These are phyloP conservation scores for Yarrowia phangngaensis DNA, from an alignment of 805 yeast species.

Conservation along the genomic window DNA sequence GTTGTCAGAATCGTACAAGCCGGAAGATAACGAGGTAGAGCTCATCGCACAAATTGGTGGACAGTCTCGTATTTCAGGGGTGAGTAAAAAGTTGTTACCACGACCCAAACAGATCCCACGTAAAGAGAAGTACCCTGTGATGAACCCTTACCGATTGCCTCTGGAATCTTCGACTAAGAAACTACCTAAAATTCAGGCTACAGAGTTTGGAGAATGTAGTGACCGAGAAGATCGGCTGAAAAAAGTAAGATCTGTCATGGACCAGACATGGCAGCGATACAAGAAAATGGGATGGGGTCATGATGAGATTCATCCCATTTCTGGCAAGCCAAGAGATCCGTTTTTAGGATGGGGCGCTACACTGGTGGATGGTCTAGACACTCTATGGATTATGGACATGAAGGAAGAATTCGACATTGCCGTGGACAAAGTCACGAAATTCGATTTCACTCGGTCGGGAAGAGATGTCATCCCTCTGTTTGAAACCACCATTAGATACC, in stretches of 20 bases:
- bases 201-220: background rate
- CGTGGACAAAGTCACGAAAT: constrained; percentile 39
- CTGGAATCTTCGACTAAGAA: background rate
- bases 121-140: constrained; percentile 12
- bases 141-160: background rate
- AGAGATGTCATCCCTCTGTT: constrained; percentile 47
- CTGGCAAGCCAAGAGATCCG: constrained; percentile 39
- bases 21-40: constrained; percentile 1
- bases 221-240: constrained; percentile 31
- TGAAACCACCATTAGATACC: constrained; percentile 50
- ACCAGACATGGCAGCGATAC: constrained; percentile 47
- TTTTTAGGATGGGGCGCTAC: constrained; percentile 54
- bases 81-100: background rate
- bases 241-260: constrained; percentile 42
- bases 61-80: constrained; percentile 3
- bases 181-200: constrained; percentile 31
- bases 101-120: constrained; percentile 13
- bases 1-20: background rate
- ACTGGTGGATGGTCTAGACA: constrained; percentile 52
- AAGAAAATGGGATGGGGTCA: constrained; percentile 45
- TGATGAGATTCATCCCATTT: constrained; percentile 47
- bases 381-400: constrained; percentile 48
- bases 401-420: constrained; percentile 43
- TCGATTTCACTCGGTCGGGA: constrained; percentile 44
- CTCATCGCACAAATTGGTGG: constrained; percentile 8